Base-by-base conservation (phyloP, 225 moss, liverwort and hornwort genomes). In the Bryoerythrophyllum caledonicum region DNA sequence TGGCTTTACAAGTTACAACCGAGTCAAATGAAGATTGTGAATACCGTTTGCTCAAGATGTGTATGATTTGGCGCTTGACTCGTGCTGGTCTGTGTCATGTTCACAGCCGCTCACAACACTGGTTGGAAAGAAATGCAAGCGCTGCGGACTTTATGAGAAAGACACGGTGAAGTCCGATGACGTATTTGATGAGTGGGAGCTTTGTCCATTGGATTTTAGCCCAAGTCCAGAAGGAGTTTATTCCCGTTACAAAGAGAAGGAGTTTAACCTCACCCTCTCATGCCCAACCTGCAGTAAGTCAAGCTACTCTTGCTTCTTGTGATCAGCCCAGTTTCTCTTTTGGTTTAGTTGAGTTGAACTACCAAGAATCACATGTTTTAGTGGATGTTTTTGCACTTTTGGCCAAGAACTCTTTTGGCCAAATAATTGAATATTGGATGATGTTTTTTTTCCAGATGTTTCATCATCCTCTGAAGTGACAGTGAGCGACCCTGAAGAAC, bases 111-210 rank as follows among this genome's bases (percentile, higher is more conserved):
- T 99, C 75, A 95, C 95, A 71, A 83, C 84, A 44, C 81, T 99
- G 51, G 61, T 81, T 34, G 97, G 91, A 59, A 75, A 84, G 68
- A 99, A 95, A 72, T 99, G 97, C 86, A 99, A 95, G 88, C 91
- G 97, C 54, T 99, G 97, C 80, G 97, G 97, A 65, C 35, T 99
- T 37, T 99, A 86, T 72, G 97, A 99, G 79, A 74, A 90, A 81
- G 97, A 99, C 74, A 78, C 60, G 41, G 49, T 91, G 65, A 93
- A 93, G 78, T 52, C 80, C 25, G 93, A 95, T 80, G 97, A 95
- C 48, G 59, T 61, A 32, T 99, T 90, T 78, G 80, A 86, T 68
- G 90, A 95, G 79, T 90, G 88, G 89, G 94, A 99, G 75, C 85
- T 99, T 49, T 99, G 97, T 83, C 97, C 97, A 6, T 82, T 81